These are phyloP conservation scores for Agarophyton chilense DNA, from an alignment of 23 red algal genomes.

Conservation along the genomic window DNA sequence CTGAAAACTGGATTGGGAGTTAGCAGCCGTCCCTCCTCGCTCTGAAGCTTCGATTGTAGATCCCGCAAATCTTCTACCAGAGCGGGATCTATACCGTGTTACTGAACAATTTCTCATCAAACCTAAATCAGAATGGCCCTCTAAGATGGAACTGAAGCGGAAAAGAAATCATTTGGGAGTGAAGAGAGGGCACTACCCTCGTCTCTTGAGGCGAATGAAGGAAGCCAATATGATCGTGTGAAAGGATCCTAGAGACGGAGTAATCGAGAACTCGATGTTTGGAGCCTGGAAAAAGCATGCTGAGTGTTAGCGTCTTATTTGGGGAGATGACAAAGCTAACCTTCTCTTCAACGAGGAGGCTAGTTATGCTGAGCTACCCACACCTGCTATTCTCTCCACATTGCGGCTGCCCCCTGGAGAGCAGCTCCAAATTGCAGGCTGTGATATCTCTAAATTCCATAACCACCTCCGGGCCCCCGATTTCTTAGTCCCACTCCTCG, in stretches of 20 bases:
- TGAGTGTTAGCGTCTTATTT: neutral
- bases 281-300: neutral
- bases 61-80: no score
- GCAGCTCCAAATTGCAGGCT: no score
- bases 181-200: neutral
- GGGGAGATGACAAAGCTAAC: neutral
- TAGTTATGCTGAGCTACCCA: conserved; percentile 9
- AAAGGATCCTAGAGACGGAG: neutral
- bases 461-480: no score
- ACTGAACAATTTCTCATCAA: no score
- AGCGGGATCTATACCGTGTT: neutral
- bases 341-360: neutral
- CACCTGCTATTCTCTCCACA: neutral
- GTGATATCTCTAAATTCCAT: no score
- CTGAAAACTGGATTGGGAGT: neutral
- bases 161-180: neutral
- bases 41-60: neutral
- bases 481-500: no score
- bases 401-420: neutral
- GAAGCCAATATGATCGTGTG: neutral
- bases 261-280: conserved; percentile 14
- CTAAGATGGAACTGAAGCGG: no score
- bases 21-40: neutral
- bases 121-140: no score
- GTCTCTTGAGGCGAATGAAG: neutral